phyloP scores from a whole-genome alignment of 1,284 basidiomycete genomes.

The Caloboletus inedulis region DNA sequence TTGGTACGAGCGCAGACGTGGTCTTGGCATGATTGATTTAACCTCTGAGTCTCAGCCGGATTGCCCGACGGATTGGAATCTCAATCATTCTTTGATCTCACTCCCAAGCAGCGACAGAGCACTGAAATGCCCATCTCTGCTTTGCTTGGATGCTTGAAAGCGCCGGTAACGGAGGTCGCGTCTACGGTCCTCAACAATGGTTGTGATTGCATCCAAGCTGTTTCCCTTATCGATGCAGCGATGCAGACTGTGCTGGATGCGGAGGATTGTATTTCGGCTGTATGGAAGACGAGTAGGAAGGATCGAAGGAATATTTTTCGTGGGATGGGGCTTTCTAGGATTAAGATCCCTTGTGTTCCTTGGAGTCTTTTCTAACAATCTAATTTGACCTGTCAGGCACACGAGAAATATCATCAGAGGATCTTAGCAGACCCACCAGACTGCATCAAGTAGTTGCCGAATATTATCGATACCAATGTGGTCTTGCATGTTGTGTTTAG shows the following conservation, averaged over 20 bases:
- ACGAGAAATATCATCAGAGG: conserved; percentile 1
- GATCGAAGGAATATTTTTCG: not conserved
- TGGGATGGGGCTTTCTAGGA: conserved; percentile 1
- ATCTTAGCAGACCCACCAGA: conserved; percentile 1
- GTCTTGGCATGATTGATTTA: not conserved
- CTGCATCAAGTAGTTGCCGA: not conserved
- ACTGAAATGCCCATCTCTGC: not conserved
- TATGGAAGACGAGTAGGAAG: not conserved
- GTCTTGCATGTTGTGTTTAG: conserved; percentile 1
- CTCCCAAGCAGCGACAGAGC: not conserved
- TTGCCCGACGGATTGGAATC: not conserved
- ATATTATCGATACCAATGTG: not conserved
- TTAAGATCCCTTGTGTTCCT: not conserved
- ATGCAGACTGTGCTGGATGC: conserved; percentile 4
- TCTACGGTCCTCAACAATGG: not conserved
- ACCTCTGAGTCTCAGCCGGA: not conserved
- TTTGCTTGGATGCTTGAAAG: not conserved
- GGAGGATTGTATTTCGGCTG: not conserved
- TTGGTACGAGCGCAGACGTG: not conserved
- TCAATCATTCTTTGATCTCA: not conserved
- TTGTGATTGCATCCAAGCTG: not conserved
- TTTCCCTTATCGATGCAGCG: not conserved
- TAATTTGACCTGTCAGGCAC: not conserved
- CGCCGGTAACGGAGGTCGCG: conserved; percentile 4
- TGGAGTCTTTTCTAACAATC: not conserved